Conservation (phyloP, 139 green algal genomes). For the Picochlorum sp. region DNA sequence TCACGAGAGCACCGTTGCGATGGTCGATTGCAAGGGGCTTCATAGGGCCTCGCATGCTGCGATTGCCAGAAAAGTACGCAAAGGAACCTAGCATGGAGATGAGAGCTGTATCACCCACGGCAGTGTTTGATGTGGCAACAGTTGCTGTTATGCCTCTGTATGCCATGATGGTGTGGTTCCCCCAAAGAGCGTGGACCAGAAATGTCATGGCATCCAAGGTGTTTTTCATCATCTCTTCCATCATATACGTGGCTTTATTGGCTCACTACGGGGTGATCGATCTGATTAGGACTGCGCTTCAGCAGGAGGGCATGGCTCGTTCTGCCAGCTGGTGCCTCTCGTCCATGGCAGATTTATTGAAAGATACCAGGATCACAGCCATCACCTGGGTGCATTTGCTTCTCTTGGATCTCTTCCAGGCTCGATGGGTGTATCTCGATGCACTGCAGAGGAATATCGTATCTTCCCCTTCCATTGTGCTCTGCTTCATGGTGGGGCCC, state of each 20-base stretch:
- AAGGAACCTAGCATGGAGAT: no score
- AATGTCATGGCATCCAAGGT: background rate
- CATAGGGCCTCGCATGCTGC: no score
- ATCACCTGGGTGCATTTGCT: conserved; percentile 75
- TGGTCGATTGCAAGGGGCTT: no score
- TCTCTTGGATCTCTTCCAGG: conserved; percentile 71
- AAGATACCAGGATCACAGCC: conserved; percentile 21
- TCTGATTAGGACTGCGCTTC: conserved; percentile 9
- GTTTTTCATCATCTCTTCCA: conserved; percentile 13
- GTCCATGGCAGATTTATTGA: conserved; percentile 35
- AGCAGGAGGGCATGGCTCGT: background rate
- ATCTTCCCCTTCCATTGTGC: conserved; percentile 54
- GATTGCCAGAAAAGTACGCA: no score
- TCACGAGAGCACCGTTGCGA: no score
- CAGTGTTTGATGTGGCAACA: conserved; percentile 46
- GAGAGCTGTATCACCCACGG: conserved; percentile 9
- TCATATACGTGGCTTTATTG: conserved; percentile 20
- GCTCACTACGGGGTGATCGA: conserved; percentile 7
- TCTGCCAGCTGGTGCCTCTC: conserved; percentile 18
- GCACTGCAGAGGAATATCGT: conserved; percentile 42
- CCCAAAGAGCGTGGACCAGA: conserved; percentile 14
- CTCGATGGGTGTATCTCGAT: conserved; percentile 63
- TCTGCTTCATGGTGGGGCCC: conserved; percentile 89
- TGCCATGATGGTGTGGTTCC: conserved; percentile 41
- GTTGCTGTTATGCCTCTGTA: conserved; percentile 59